phyloP scores from a whole-genome alignment of 345 rosid genomes.

The Eucalyptus caleyi region DNA sequence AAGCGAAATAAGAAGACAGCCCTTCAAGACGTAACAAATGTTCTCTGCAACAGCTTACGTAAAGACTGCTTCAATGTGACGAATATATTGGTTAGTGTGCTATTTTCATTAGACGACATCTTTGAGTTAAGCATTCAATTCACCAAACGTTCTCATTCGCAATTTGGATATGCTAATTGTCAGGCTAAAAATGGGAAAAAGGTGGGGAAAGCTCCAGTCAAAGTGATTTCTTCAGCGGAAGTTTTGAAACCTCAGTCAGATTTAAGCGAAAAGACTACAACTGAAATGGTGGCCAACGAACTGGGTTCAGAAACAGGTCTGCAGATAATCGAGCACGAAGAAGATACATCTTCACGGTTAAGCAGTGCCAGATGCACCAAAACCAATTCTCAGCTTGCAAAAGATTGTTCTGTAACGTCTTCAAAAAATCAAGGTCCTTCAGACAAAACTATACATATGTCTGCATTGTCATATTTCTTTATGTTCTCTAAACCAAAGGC shows the following conservation, averaged over 20 bases:
- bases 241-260: slow-evolving; percentile 3
- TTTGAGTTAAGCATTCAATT: neutral
- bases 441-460: slow-evolving; percentile 7
- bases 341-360: slow-evolving; percentile 1
- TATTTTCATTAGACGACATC: neutral
- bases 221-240: slow-evolving; percentile 17
- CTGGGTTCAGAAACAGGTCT: neutral
- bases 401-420: slow-evolving; percentile 2
- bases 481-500: neutral
- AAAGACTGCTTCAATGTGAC: slow-evolving; percentile 38
- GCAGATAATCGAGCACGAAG: neutral
- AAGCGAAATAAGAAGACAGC: slow-evolving; percentile 51
- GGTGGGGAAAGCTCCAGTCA: slow-evolving; percentile 19
- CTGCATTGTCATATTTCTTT: neutral
- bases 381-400: neutral
- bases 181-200: slow-evolving; percentile 45
- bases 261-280: neutral
- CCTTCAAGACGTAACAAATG: slow-evolving; percentile 68
- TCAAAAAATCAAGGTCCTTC: slow-evolving; percentile 3
- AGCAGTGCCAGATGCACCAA: neutral
- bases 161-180: neutral
- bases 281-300: neutral
- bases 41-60: slow-evolving; percentile 26
- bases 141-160: neutral
- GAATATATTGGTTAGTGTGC: slow-evolving; percentile 36